Percentiles rank a stretch among this genome's conserved stretches.
phyloP scores from a whole-genome alignment of 495 filamentous ascomycete genomes.

The Xylaria longipes region DNA sequence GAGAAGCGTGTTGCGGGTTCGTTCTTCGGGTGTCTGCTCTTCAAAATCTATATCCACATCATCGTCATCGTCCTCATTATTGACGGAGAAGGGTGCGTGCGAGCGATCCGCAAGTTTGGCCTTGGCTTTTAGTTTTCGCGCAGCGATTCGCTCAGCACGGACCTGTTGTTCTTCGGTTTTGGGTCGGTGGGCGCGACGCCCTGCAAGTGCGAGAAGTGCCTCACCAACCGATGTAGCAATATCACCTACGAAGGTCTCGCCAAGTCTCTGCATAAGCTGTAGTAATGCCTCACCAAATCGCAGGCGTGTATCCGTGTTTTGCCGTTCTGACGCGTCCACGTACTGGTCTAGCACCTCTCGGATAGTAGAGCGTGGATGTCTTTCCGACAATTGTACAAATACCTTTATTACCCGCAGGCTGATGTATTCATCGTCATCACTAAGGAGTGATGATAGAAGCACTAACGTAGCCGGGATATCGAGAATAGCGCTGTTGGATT shows the following conservation, averaged over 20 bases:
- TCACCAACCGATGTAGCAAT: conserved; percentile 62
- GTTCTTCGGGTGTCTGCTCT: conserved; percentile 53
- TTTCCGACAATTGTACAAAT: conserved; percentile 67
- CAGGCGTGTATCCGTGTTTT: conserved; percentile 68
- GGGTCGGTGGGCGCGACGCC: conserved; percentile 65
- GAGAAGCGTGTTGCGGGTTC: conserved; percentile 59
- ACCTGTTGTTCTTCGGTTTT: conserved; percentile 58
- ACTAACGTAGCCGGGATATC: conserved; percentile 73
- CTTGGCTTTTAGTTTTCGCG: conserved; percentile 54
- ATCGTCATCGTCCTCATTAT: conserved; percentile 62
- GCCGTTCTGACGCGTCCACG: conserved; percentile 64
- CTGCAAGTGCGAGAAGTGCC: conserved; percentile 69
- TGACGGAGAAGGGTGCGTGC: conserved; percentile 29
- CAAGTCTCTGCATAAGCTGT: conserved; percentile 70
- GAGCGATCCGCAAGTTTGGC: conserved; percentile 1
- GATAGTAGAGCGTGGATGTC: conserved; percentile 69
- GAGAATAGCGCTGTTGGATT: conserved; percentile 65
- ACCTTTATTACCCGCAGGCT: conserved; percentile 74
- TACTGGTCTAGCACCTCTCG: conserved; percentile 74
- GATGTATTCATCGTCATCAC: conserved; percentile 75
- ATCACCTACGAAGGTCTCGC: conserved; percentile 65
- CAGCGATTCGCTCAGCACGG: conserved; percentile 51
- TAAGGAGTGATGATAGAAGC: conserved; percentile 69
- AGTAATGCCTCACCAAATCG: conserved; percentile 76
- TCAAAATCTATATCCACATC: conserved; percentile 55